These are phyloP conservation scores for Clausena lansium DNA, from an alignment of 345 rosid species.

Conservation along the genomic window DNA sequence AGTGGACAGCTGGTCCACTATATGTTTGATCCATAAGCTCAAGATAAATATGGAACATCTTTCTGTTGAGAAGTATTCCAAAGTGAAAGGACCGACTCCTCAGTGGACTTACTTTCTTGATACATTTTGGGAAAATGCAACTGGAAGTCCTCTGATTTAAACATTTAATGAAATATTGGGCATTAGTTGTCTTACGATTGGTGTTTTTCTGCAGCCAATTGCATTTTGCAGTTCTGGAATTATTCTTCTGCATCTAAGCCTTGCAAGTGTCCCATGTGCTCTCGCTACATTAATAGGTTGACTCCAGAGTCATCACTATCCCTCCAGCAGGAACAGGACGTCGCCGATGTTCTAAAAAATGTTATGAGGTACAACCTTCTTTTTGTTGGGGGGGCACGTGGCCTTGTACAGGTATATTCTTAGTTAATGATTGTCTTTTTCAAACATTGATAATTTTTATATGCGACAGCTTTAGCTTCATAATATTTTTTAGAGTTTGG, in stretches of 20 bases:
- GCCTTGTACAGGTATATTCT: slow-evolving; percentile 54
- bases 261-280: slow-evolving; percentile 93
- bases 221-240: slow-evolving; percentile 89
- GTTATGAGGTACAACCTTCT: slow-evolving; percentile 71
- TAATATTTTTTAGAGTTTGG: not conserved
- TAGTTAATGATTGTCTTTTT: not conserved
- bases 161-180: not conserved
- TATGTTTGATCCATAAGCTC: not conserved
- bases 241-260: slow-evolving; percentile 70
- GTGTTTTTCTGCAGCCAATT: slow-evolving; percentile 45
- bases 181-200: not conserved
- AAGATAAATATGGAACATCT: not conserved
- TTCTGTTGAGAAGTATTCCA: not conserved
- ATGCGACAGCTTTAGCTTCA: not conserved
- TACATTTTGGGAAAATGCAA: not conserved
- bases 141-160: not conserved
- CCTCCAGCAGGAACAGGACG: slow-evolving; percentile 43
- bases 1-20: too few relatives aligned
- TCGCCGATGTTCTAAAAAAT: slow-evolving; percentile 49
- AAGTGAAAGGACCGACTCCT: not conserved
- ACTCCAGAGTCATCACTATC: slow-evolving; percentile 53
- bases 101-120: not conserved
- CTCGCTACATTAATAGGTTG: slow-evolving; percentile 50
- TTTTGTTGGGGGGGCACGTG: slow-evolving; percentile 66
- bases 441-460: not conserved